phyloP scores from a whole-genome alignment of 495 filamentous ascomycete species.

The Letharia columbiana region DNA sequence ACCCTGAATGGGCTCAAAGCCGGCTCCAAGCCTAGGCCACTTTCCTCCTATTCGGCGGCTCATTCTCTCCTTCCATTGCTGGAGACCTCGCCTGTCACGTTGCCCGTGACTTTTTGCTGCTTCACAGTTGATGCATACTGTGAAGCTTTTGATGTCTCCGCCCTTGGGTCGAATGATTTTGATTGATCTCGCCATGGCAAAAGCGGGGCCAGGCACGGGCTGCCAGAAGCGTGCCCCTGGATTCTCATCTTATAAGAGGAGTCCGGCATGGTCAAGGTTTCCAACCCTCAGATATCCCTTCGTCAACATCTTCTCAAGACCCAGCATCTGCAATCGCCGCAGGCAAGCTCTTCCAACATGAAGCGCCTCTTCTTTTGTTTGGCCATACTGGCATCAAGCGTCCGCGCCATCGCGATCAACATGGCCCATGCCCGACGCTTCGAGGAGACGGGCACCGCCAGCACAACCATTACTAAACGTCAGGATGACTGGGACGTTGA shows the following conservation, averaged over 20 bases:
- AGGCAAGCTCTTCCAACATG: constrained; percentile 22
- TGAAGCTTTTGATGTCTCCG: neutral
- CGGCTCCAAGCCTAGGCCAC: neutral
- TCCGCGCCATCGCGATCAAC: constrained; percentile 13
- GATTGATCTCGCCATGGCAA: neutral
- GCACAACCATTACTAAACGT: constrained; percentile 11
- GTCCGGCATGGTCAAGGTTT: neutral
- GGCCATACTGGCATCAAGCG: constrained; percentile 26
- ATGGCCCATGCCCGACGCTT: constrained; percentile 11
- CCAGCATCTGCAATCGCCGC: neutral
- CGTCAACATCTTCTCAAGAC: neutral
- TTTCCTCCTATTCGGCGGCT: neutral
- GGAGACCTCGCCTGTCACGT: neutral
- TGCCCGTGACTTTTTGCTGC: neutral
- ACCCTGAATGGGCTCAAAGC: neutral
- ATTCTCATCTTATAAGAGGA: neutral
- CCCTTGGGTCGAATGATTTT: neutral
- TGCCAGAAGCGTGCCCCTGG: neutral
- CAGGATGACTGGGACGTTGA: constrained; percentile 20
- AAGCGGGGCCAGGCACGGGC: neutral
- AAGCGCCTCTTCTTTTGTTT: constrained; percentile 26
- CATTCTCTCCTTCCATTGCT: neutral
- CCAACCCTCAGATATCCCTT: neutral
- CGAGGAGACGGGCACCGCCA: constrained; percentile 12
- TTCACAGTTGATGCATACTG: neutral